A percentile compares a stretch with the other conserved stretches of the same genome.
Evolutionary conservation across 805 yeast species (phyloP).

Genomic region (Nakazawaea anatomiae): DNA sequence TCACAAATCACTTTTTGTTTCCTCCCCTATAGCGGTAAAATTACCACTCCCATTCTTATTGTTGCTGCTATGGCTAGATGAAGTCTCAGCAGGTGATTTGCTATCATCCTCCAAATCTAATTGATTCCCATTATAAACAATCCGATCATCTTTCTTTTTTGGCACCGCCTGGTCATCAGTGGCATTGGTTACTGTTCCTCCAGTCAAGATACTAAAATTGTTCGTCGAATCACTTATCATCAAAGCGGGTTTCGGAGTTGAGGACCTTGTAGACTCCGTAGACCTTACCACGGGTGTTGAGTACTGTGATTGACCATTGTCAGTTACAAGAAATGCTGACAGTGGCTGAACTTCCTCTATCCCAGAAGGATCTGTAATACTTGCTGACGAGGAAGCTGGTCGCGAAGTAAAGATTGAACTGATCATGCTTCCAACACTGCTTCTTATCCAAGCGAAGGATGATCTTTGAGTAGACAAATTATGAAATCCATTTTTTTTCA

Average conservation of each 20-base stretch:
- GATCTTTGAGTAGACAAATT: slow-evolving; percentile 6
- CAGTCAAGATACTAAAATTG: slow-evolving; percentile 15
- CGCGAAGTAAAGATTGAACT: slow-evolving; percentile 4
- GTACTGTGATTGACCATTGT: slow-evolving; percentile 6
- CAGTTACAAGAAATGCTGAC: background rate
- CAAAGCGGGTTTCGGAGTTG: slow-evolving; percentile 14
- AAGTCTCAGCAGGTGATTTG: slow-evolving; percentile 11
- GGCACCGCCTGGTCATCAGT: slow-evolving; percentile 12
- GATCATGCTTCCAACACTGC: slow-evolving; percentile 5
- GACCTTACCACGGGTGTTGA: slow-evolving; percentile 8
- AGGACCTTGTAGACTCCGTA: slow-evolving; percentile 4
- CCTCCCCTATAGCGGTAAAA: background rate
- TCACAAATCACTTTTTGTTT: background rate
- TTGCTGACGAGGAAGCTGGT: background rate
- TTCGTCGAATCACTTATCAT: slow-evolving; percentile 18
- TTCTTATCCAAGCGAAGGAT: slow-evolving; percentile 9
- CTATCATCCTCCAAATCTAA: slow-evolving; percentile 46
- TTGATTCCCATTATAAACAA: slow-evolving; percentile 54
- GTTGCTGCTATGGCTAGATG: background rate
- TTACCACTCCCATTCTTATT: background rate
- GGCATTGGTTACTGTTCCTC: background rate
- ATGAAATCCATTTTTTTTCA: slow-evolving; percentile 2
- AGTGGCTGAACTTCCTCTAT: background rate
- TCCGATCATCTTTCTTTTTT: slow-evolving; percentile 27
- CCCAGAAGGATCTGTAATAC: background rate